Evolutionary conservation across 2,329 filamentous ascomycete genomes (phyloP), one percentile per base, ranked within the genome.

Genomic region (Penicillium sp.): DNA sequence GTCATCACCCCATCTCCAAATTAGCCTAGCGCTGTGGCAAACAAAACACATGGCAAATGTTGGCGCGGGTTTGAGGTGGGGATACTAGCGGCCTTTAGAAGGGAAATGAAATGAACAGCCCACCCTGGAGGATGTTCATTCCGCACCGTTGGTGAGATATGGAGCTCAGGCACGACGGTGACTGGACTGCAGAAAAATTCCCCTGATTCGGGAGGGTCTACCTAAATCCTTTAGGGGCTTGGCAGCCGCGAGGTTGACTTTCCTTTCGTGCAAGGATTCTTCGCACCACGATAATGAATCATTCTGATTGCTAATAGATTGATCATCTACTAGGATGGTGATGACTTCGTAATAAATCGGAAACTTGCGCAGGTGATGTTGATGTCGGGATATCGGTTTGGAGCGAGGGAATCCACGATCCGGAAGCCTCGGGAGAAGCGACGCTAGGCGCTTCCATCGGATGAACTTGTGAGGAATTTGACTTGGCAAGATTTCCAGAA

Each of bases 61-160:
- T 50, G 47, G 56, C 56, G 41, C 30, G 48, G 31, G 60, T 17
- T 41, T 64, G 64, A 66, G 67, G 66, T 69, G 68, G 68, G 70
- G 67, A 65, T 41, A 45, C 62, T 35, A 44, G 59, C 45, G 55
- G 57, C 62, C 65, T 64, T 61, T 31, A 51, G 48, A 45, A 30
- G 41, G n/a, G 30, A 56, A 61, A 49, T 51, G 56, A 69, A 69
- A 69, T 67, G 64, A 69, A 59, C 66, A 41, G 61, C 58, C 67
- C 67, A 68, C 68, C 63, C 55, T 63, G 58, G 64, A 56, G 51
- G 58, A 57, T 45, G 58, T 67, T 68, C 66, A 67, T 66, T 70
- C 66, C 61, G 61, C 62, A 55, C 64, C 64, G 66, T 69, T 69
- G 65, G 60, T 57, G 53, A 57, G 11, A 53, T 58, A 53, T 58